Evolutionary conservation across 345 rosid genomes (phyloP), one percentile per base, ranked within the genome.

Genomic region (Populus alba): DNA sequence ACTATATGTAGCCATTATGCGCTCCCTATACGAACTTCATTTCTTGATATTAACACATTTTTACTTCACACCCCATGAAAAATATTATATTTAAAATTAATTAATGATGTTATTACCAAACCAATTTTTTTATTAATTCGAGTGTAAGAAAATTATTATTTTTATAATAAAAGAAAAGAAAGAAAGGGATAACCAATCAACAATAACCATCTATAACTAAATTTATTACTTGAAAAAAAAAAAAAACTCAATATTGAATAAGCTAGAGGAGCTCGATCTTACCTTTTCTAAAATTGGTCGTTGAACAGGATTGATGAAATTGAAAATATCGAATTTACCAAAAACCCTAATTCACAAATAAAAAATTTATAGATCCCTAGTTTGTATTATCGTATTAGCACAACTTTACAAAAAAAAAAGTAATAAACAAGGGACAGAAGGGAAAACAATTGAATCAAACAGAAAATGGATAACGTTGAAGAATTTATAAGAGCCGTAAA

Each of bases 251-350:
- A 4, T 7, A 67, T 55, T 59, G 15, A 68, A 41, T 67, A 51
- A 55, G 77, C 45, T 67, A 39, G 41, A 35, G n/a, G 68, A 55
- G 43, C 9, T 51, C 22, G 37, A 68, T 38, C 59, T 73, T 79
- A 55, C 81, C 77, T 22, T 13, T 41, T 41, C 15, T 35, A 55
- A 13, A 72, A 25, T 10, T 10, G 53, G 15, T 59, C 31, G 72
- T 22, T 8, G 72, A 39, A 31, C 62, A 73, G 62, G 51, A 16
- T 38, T 23, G 17, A n/a, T 7, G 4, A 38, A 39, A n/a, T 0
- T n/a, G n/a, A 15, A 13, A 18, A 49, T 33, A 43, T 71, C 8
- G 20, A 23, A 45, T n/a, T 7, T 20, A 12, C 29, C n/a, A 3
- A 25, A 1, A 49, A 67, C 20, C 62, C 9, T 71, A 66, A 76